Percentiles rank a stretch among this genome's conserved stretches.
Evolutionary conservation across 177 flowering plant genomes (phyloP).

Genomic region (Vitis hybrid): DNA sequence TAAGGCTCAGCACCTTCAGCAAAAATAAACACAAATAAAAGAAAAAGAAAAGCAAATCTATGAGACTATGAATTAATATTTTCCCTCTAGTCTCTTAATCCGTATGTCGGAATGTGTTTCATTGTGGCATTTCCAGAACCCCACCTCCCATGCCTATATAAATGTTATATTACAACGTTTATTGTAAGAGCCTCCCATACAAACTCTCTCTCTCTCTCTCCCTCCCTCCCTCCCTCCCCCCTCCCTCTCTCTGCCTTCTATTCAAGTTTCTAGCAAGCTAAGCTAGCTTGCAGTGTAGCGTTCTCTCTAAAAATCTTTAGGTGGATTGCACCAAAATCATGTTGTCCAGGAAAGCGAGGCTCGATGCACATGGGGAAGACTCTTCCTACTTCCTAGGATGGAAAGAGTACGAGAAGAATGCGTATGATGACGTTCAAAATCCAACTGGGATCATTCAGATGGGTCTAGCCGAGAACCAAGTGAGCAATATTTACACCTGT

Average conservation of each 20-base stretch:
- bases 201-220: slow-evolving; percentile 1
- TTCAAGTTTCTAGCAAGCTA: not conserved
- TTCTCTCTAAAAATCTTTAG: too few species aligned
- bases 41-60: too few species aligned
- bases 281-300: not conserved
- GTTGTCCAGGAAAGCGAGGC: slow-evolving; percentile 55
- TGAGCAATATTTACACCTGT: not conserved
- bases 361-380: slow-evolving; percentile 56
- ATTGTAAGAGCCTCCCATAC: not conserved
- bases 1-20: not conserved
- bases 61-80: too few species aligned
- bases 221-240: not conserved
- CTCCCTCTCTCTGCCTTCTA: not conserved
- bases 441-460: slow-evolving; percentile 24
- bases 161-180: not conserved
- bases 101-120: not conserved
- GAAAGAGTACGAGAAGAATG: slow-evolving; percentile 74
- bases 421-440: slow-evolving; percentile 44
- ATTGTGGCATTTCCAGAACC: not conserved
- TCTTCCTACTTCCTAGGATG: slow-evolving; percentile 65
- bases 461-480: slow-evolving; percentile 71
- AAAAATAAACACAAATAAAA: not conserved
- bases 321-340: slow-evolving; percentile 8
- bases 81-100: not conserved
- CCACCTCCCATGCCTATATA: not conserved